A percentile compares a stretch with the other conserved stretches of the same genome.
These are phyloP conservation scores for Aspergillus pseudoviridinutans DNA, from an alignment of 2,329 filamentous ascomycete species.

Conservation along the genomic window DNA sequence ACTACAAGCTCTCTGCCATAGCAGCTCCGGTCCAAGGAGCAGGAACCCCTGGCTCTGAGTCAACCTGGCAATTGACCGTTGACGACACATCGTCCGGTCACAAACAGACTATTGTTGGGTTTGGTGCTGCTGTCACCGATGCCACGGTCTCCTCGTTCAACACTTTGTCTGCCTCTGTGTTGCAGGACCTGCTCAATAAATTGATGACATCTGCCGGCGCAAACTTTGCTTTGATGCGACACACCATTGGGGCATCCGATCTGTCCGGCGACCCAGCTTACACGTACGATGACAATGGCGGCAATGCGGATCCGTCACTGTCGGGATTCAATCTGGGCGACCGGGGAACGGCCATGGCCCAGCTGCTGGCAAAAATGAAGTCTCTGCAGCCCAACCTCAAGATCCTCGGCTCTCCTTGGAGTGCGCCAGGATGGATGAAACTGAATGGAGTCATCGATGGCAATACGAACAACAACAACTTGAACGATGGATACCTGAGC, in stretches of 20 bases:
- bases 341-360: slow-evolving; percentile 35
- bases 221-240: slow-evolving; percentile 37
- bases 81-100: slow-evolving; percentile 24
- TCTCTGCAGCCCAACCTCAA: slow-evolving; percentile 31
- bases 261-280: slow-evolving; percentile 31
- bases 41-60: slow-evolving; percentile 16
- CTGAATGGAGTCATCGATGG: slow-evolving; percentile 31
- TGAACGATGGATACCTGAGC: slow-evolving; percentile 26
- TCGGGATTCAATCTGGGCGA: slow-evolving; percentile 29
- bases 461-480: slow-evolving; percentile 27
- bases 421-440: slow-evolving; percentile 40
- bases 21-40: slow-evolving; percentile 16
- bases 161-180: slow-evolving; percentile 22
- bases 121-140: slow-evolving; percentile 39
- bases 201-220: slow-evolving; percentile 33
- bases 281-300: slow-evolving; percentile 37
- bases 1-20: slow-evolving; percentile 21
- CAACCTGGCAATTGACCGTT: slow-evolving; percentile 23
- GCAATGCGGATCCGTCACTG: slow-evolving; percentile 28
- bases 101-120: slow-evolving; percentile 30
- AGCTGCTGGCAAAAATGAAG: slow-evolving; percentile 35
- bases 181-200: slow-evolving; percentile 30
- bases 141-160: slow-evolving; percentile 35
- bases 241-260: slow-evolving; percentile 38
- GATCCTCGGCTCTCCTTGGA: slow-evolving; percentile 37